Evolutionary conservation across 129 eudicot genomes (phyloP).

Genomic region (Arctium minus): DNA sequence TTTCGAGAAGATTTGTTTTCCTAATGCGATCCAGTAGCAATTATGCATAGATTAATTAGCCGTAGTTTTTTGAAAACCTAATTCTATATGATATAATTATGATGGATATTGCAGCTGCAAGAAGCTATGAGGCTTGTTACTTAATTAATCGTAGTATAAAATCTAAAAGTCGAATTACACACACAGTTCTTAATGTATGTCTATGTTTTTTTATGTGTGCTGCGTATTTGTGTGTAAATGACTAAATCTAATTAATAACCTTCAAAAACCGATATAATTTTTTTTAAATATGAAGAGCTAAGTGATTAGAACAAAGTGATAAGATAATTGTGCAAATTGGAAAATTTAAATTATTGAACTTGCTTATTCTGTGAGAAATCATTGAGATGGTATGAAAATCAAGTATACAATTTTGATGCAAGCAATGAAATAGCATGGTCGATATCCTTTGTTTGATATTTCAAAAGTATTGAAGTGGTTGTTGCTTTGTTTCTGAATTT

Average conservation of each 20-base stretch:
- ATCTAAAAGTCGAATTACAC: neutral
- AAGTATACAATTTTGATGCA: neutral
- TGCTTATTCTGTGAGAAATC: neutral
- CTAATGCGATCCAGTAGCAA: slow-evolving; percentile 3
- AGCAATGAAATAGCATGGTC: neutral
- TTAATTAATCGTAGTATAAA: neutral
- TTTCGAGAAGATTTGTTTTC: neutral
- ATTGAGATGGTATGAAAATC: neutral
- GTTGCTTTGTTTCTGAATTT: neutral
- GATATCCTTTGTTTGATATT: neutral
- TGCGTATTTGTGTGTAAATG: neutral
- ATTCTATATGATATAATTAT: neutral
- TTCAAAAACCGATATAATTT: neutral
- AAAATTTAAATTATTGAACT: neutral
- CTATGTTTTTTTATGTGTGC: neutral
- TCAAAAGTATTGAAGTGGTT: neutral
- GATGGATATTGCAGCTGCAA: neutral
- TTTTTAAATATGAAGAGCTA: neutral
- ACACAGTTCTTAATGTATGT: neutral
- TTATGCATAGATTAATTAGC: neutral
- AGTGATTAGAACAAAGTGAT: neutral
- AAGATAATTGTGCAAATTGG: neutral
- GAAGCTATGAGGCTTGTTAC: neutral
- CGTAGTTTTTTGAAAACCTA: neutral
- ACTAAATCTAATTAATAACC: neutral